Percentiles rank a stretch among this genome's conserved stretches.
Evolutionary conservation across 2,329 filamentous ascomycete species (phyloP).

Genomic region (Diaporthe capsici): DNA sequence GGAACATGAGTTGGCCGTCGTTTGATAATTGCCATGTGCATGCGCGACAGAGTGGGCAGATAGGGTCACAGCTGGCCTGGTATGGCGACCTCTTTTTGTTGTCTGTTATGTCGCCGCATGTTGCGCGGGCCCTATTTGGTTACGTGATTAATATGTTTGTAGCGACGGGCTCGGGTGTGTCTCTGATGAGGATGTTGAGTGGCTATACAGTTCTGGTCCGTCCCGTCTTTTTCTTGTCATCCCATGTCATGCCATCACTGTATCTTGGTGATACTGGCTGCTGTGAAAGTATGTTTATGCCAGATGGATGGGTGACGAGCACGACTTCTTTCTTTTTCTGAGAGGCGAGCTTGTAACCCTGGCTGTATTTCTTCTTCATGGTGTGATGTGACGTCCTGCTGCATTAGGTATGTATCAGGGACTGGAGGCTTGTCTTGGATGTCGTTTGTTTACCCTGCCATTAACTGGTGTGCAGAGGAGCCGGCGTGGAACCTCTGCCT

Average conservation of each 20-base stretch:
- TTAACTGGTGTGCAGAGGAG: background rate
- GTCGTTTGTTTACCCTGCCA: conserved; percentile 3
- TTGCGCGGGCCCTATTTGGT: background rate
- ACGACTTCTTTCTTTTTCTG: conserved; percentile 24
- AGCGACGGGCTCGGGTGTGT: conserved; percentile 28
- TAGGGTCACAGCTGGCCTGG: conserved; percentile 16
- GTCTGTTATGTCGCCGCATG: background rate
- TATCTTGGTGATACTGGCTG: conserved; percentile 38
- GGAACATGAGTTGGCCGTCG: background rate
- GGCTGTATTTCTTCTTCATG: conserved; percentile 20
- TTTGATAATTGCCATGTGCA: conserved; percentile 23
- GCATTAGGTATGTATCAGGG: conserved; percentile 24
- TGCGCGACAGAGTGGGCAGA: conserved; percentile 8
- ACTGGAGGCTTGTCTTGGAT: conserved; percentile 11
- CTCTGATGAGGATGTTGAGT: conserved; percentile 8
- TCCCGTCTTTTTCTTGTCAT: conserved; percentile 23
- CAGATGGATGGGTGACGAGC: conserved; percentile 36
- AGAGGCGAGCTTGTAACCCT: conserved; percentile 21
- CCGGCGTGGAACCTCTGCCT: conserved; percentile 17
- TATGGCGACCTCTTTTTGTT: conserved; percentile 13
- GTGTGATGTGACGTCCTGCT: conserved; percentile 25
- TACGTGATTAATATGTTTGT: conserved; percentile 34
- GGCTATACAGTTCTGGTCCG: conserved; percentile 5
- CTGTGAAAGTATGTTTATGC: conserved; percentile 34
- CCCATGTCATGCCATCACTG: conserved; percentile 29